These are phyloP conservation scores for Triticum turgidum DNA, from an alignment of 176 grass and related monocot species.

Conservation along the genomic window DNA sequence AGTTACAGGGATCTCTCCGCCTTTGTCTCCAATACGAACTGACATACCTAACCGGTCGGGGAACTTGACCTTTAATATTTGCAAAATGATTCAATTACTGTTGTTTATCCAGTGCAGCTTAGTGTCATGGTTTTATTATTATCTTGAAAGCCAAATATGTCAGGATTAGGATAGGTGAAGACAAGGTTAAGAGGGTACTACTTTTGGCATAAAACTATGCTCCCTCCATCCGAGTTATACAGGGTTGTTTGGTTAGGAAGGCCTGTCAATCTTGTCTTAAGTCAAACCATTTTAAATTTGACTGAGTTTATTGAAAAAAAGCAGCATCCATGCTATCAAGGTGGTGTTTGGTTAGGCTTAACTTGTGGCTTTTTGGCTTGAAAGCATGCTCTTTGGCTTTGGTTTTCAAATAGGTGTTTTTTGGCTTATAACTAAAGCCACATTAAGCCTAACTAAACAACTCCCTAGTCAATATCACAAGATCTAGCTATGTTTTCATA, in stretches of 20 bases:
- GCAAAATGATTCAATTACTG: slow-evolving; percentile 75
- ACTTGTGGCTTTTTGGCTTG: background rate
- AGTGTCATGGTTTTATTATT: slow-evolving; percentile 36
- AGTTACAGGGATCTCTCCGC: slow-evolving; percentile 81
- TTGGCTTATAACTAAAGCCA: background rate
- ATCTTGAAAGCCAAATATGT: slow-evolving; percentile 39
- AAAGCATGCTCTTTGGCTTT: background rate
- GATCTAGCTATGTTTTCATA: too few species aligned
- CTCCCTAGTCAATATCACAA: too few species aligned
- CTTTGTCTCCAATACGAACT: slow-evolving; percentile 91
- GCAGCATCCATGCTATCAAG: background rate
- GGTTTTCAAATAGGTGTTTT: background rate
- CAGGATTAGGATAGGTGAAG: slow-evolving; percentile 45
- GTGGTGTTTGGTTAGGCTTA: too few species aligned
- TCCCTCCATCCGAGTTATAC: background rate
- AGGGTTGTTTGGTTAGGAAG: background rate
- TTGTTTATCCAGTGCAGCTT: slow-evolving; percentile 56
- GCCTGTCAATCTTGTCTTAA: background rate
- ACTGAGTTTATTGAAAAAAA: background rate
- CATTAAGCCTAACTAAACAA: background rate
- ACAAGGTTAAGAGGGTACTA: slow-evolving; percentile 22
- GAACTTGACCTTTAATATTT: slow-evolving; percentile 86
- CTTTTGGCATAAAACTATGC: slow-evolving; percentile 33
- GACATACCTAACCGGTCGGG: slow-evolving; percentile 77
- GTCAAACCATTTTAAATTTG: background rate